These are phyloP conservation scores for Dryas drummondii DNA, from an alignment of 306 rosid genomes.

Conservation along the genomic window DNA sequence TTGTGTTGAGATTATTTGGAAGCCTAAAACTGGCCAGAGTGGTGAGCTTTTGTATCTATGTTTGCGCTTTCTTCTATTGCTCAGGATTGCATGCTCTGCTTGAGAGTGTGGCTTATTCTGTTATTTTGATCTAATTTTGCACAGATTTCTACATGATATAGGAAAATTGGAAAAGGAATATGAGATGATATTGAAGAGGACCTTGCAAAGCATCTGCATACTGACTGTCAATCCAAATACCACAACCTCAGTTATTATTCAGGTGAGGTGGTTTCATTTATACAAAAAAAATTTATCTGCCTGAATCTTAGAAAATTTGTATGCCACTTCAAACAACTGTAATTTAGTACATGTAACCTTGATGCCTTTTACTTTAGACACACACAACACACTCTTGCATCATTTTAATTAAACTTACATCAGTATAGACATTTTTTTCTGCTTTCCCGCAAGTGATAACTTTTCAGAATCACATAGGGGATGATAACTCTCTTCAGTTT, in stretches of 20 bases:
- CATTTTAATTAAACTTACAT: no score
- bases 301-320: neutral
- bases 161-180: slow-evolving; percentile 78
- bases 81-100: neutral
- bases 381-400: no score
- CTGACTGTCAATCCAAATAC: slow-evolving; percentile 74
- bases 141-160: slow-evolving; percentile 18
- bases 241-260: slow-evolving; percentile 66
- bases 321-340: neutral
- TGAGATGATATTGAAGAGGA: slow-evolving; percentile 83
- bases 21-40: slow-evolving; percentile 82
- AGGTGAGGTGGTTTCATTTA: slow-evolving; percentile 37
- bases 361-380: neutral
- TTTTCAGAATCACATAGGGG: neutral
- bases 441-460: no score
- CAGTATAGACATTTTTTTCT: no score
- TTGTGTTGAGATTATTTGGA: slow-evolving; percentile 92
- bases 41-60: slow-evolving; percentile 33
- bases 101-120: neutral
- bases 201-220: slow-evolving; percentile 73
- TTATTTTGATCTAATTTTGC: neutral
- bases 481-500: neutral
- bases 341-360: neutral
- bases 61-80: neutral
- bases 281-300: neutral